Percentiles rank a stretch among this genome's conserved stretches.
These are phyloP conservation scores for Mallotus japonicus DNA, from an alignment of 441 rosid genomes.

Conservation along the genomic window DNA sequence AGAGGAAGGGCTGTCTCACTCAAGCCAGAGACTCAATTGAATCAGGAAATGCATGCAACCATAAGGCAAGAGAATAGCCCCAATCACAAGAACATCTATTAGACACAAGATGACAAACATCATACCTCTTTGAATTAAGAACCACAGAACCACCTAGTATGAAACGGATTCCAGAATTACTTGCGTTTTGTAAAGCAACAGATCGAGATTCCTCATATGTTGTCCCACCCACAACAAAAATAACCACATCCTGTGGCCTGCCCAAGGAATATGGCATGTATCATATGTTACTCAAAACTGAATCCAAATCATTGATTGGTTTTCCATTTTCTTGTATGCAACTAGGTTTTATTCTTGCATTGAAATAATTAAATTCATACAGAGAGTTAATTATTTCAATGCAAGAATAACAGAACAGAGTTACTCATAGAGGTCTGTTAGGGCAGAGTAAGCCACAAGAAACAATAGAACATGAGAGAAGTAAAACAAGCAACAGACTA, in stretches of 20 bases:
- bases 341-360: too few species aligned
- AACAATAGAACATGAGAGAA: background rate
- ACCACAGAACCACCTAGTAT: conserved; percentile 80
- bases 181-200: conserved; percentile 77
- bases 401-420: background rate
- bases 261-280: conserved; percentile 9
- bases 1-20: too few species aligned
- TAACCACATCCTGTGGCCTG: conserved; percentile 93
- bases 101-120: background rate
- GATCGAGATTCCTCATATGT: conserved; percentile 90
- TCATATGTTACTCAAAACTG: background rate
- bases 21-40: too few species aligned
- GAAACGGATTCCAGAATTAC: conserved; percentile 77
- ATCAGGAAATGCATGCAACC: too few species aligned
- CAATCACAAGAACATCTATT: too few species aligned
- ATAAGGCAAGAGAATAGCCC: background rate
- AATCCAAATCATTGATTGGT: background rate
- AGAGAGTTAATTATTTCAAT: too few species aligned
- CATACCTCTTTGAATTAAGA: conserved; percentile 87
- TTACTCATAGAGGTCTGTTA: background rate
- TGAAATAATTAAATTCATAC: background rate
- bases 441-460: background rate
- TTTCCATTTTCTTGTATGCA: background rate
- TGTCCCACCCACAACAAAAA: conserved; percentile 93
- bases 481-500: background rate